Evolutionary conservation across 2,329 filamentous ascomycete species (phyloP), one percentile per base, ranked within the genome.

Genomic region (Amphichorda felina): DNA sequence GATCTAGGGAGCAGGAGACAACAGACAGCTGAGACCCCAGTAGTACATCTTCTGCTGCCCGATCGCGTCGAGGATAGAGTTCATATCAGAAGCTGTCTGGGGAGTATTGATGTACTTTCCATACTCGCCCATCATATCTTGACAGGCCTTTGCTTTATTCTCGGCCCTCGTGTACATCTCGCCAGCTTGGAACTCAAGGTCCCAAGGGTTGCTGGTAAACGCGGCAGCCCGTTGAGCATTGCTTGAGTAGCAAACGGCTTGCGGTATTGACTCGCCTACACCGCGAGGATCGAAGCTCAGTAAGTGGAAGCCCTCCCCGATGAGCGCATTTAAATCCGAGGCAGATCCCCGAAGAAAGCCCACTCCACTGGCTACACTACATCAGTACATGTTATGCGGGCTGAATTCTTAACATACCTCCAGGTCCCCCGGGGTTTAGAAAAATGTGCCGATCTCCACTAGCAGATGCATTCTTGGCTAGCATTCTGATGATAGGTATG

Each of bases 51-150:
- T 42, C 30, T 55, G 77, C 43, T 75, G 64, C 43, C 78, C 69
- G 33, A 95, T 63, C 15, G 73, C 66, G 35, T 75, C 72, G 33
- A 76, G 77, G 45, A 75, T 75, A 41, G 76, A 70, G 24, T 71
- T 67, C 63, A 70, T 68, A 39, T 70, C 66, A 22, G 65, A 61
- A 8, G 63, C 66, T 1, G 63, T 64, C 44, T 68, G 64, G 0
- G 64, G 64, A 0, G 66, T 69, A 38, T 68, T 67, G 39, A 68
- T 49, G 40, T 68, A 66, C 7, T 41, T 42, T 3, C 56, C 61
- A 40, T 66, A 48, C 33, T 64, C 61, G 1, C 61, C 63, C 54
- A 60, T 62, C 2, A 49, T 63, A 9, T 69, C 63, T 44, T 40
- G 33, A 17, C 37, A 38, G 10, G 25, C 31, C 32, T 38, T 17